These are phyloP conservation scores for Sclerotinia nivalis DNA, from an alignment of 2,329 filamentous ascomycete genomes.

Conservation along the genomic window DNA sequence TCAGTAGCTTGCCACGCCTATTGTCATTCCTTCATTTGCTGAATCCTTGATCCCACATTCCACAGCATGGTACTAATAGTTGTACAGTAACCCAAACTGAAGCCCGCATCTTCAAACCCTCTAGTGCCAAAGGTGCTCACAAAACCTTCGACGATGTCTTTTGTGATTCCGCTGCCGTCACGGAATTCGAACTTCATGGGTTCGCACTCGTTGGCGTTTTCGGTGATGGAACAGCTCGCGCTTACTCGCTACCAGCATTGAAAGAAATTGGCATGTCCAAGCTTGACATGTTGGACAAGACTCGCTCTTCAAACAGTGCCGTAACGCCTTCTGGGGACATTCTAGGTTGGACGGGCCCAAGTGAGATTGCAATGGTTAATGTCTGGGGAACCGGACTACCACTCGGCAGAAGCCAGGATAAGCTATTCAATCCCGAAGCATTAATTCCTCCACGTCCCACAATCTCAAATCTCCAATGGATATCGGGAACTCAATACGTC, in stretches of 20 bases:
- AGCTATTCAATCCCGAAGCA: slow-evolving; percentile 75
- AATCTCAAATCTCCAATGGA: slow-evolving; percentile 95
- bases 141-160: slow-evolving; percentile 81
- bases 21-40: neutral
- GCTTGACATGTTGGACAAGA: slow-evolving; percentile 71
- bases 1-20: neutral
- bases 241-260: slow-evolving; percentile 82
- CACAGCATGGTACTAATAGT: slow-evolving; percentile 26
- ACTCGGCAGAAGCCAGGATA: slow-evolving; percentile 66
- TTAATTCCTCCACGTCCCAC: slow-evolving; percentile 78
- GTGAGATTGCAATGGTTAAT: slow-evolving; percentile 79
- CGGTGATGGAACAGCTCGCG: slow-evolving; percentile 75
- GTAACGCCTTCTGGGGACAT: slow-evolving; percentile 80
- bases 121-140: slow-evolving; percentile 83
- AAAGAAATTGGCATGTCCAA: slow-evolving; percentile 75
- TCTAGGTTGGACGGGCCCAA: slow-evolving; percentile 84
- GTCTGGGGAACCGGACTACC: slow-evolving; percentile 76
- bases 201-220: slow-evolving; percentile 82
- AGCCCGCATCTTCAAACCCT: slow-evolving; percentile 84
- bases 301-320: slow-evolving; percentile 66
- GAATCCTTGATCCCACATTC: too few relatives aligned
- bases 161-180: slow-evolving; percentile 78
- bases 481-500: slow-evolving; percentile 89
- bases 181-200: slow-evolving; percentile 72
- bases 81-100: slow-evolving; percentile 61